A percentile compares a stretch with the other conserved stretches of the same genome.
Evolutionary conservation across 306 rosid genomes (phyloP).

Genomic region (Citrullus amarus): DNA sequence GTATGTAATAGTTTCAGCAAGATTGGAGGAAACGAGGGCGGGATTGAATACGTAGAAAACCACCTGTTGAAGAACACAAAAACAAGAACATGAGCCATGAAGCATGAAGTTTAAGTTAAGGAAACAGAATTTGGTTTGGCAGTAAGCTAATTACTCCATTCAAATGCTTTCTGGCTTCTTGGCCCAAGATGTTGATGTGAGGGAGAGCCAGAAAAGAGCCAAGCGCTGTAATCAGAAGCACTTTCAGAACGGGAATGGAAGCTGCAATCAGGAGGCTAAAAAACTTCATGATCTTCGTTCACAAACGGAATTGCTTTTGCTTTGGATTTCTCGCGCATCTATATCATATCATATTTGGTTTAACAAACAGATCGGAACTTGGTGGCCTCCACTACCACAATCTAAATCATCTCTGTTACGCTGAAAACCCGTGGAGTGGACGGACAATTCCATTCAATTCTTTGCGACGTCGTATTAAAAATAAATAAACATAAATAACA

Average conservation of each 20-base stretch:
- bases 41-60: slow-evolving; percentile 44
- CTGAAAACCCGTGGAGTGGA: not conserved
- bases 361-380: not conserved
- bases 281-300: slow-evolving; percentile 8
- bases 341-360: no score
- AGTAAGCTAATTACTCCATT: slow-evolving; percentile 21
- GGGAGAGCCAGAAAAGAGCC: slow-evolving; percentile 47
- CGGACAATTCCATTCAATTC: not conserved
- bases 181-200: slow-evolving; percentile 23
- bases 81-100: not conserved
- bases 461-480: no score
- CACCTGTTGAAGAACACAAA: slow-evolving; percentile 13
- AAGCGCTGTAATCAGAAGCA: slow-evolving; percentile 35
- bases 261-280: slow-evolving; percentile 38
- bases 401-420: not conserved
- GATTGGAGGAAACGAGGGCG: slow-evolving; percentile 29
- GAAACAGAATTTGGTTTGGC: no score
- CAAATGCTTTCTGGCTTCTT: slow-evolving; percentile 33
- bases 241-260: slow-evolving; percentile 44
- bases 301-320: no score
- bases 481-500: no score
- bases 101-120: not conserved
- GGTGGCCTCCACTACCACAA: not conserved
- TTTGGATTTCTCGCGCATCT: no score
- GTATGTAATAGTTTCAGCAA: slow-evolving; percentile 32